phyloP scores from a whole-genome alignment of 202 grass and related monocot genomes.

The Cymbopogon flexuosus region DNA sequence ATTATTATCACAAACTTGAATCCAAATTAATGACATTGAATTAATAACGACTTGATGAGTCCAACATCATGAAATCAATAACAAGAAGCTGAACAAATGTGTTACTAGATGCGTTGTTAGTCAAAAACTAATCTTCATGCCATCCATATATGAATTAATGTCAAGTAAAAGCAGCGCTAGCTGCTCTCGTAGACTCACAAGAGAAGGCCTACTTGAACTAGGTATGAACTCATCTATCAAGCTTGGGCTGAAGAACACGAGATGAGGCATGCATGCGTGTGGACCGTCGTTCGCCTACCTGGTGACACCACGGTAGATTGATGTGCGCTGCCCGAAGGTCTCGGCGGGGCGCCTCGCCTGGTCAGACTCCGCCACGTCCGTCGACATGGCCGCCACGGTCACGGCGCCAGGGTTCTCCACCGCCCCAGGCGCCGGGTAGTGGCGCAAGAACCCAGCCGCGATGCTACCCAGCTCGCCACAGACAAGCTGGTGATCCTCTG shows the following conservation, averaged over 20 bases:
- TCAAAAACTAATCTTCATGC: not conserved
- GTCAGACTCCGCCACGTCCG: slow-evolving; percentile 35
- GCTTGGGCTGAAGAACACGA: not conserved
- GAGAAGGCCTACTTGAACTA: not conserved
- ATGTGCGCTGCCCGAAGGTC: slow-evolving; percentile 80
- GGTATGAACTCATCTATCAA: not conserved
- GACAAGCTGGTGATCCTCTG: slow-evolving; percentile 13
- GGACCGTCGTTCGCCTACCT: slow-evolving; percentile 29
- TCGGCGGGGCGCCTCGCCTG: slow-evolving; percentile 40
- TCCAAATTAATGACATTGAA: not conserved
- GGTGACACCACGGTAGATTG: slow-evolving; percentile 90
- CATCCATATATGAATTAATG: not conserved
- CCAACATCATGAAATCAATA: not conserved
- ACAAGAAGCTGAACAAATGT: not conserved
- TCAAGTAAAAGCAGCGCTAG: not conserved
- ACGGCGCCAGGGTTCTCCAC: slow-evolving; percentile 3
- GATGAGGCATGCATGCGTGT: not conserved
- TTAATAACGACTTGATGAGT: not conserved
- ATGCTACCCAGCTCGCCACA: slow-evolving; percentile 68
- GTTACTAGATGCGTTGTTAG: not conserved
- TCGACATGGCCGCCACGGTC: slow-evolving; percentile 31
- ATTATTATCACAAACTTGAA: slow-evolving; percentile 11
- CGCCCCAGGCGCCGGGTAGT: slow-evolving; percentile 23
- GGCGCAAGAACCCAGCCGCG: slow-evolving; percentile 60
- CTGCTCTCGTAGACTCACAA: not conserved